These are phyloP conservation scores for Candida krabiensis DNA, from an alignment of 805 yeast species.

Conservation along the genomic window DNA sequence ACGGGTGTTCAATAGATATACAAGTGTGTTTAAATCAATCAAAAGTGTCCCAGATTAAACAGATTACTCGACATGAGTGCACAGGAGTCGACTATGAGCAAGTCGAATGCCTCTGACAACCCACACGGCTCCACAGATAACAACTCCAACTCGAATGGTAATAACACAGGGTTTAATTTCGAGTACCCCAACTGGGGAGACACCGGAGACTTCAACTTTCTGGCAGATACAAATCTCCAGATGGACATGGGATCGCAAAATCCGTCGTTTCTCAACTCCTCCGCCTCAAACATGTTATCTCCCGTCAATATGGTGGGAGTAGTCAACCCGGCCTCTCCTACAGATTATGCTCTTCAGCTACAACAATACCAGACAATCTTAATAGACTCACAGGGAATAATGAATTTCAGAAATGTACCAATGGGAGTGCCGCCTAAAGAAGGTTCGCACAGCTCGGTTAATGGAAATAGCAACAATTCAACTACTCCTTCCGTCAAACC, in stretches of 20 bases:
- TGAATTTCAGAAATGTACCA: conserved; percentile 14
- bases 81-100: neutral
- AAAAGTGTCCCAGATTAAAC: too few species aligned
- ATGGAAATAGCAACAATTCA: conserved; percentile 2
- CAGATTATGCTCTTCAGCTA: conserved; percentile 32
- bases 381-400: conserved; percentile 28
- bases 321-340: conserved; percentile 28
- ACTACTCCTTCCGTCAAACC: neutral
- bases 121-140: neutral
- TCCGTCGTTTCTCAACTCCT: conserved; percentile 15
- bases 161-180: conserved; percentile 19
- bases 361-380: conserved; percentile 35
- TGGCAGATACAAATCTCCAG: conserved; percentile 19
- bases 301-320: conserved; percentile 24
- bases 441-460: neutral
- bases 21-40: too few species aligned
- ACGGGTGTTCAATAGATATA: too few species aligned
- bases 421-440: conserved; percentile 2
- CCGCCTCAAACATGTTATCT: conserved; percentile 23
- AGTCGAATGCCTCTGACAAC: neutral
- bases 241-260: conserved; percentile 16
- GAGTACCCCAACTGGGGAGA: conserved; percentile 33
- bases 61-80: too few species aligned
- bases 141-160: neutral
- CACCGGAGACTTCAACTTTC: conserved; percentile 28